Evolutionary conservation across 2,329 filamentous ascomycete species (phyloP).

Genomic region (Colletotrichum navitas): DNA sequence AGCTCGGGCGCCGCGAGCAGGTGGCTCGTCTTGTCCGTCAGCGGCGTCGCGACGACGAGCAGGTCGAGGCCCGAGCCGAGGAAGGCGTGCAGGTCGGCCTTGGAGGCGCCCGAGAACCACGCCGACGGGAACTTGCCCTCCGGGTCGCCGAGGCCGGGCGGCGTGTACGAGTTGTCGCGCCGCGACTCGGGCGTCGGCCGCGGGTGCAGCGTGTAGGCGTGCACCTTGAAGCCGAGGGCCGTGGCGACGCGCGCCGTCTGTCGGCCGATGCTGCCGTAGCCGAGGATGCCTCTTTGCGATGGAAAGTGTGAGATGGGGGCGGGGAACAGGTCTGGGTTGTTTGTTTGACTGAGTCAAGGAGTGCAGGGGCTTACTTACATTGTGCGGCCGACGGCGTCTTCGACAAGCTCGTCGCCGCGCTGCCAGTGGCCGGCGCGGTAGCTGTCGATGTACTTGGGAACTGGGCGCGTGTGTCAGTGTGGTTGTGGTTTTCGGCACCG

Average conservation of each 20-base stretch:
- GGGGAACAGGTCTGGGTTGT: too few species aligned
- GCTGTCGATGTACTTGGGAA: constrained; percentile 59
- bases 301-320: background rate
- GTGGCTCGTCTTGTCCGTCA: constrained; percentile 62
- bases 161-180: constrained; percentile 74
- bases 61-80: constrained; percentile 64
- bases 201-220: constrained; percentile 80
- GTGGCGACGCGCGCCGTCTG: constrained; percentile 68
- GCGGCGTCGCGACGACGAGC: constrained; percentile 64
- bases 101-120: constrained; percentile 64
- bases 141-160: constrained; percentile 73
- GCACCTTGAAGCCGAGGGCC: constrained; percentile 77
- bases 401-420: constrained; percentile 48
- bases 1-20: constrained; percentile 66
- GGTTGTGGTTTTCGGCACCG: too few species aligned
- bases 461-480: constrained; percentile 47
- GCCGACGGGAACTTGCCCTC: constrained; percentile 61
- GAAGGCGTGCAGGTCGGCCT: constrained; percentile 62
- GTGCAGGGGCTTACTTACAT: constrained; percentile 60
- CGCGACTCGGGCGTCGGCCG: constrained; percentile 75
- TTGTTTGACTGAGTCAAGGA: background rate
- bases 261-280: constrained; percentile 67
- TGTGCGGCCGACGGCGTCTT: constrained; percentile 62
- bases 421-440: constrained; percentile 61
- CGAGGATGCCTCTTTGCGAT: constrained; percentile 60